Base-by-base conservation (phyloP, 345 rosid species). In the Moricandia moricandioides region DNA sequence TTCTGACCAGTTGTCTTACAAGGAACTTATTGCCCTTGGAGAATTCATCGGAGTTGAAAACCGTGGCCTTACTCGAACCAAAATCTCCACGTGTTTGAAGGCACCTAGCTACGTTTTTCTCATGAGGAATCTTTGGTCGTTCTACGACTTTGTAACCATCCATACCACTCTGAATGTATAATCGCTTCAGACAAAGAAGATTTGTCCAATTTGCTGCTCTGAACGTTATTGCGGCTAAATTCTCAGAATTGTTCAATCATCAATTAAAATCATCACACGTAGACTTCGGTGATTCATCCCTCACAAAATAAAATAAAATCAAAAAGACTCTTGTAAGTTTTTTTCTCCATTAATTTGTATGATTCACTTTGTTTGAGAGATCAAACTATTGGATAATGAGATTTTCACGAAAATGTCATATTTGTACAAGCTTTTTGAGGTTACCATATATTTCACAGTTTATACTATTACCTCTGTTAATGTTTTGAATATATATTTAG, bases 171-270 rank as follows among this genome's bases (percentile, higher is more conserved):
- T 4, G 86, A 84, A 0, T 93, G 98, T 31, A 84, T 93, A 34
- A 82, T 63, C 65, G 95, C 93, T 90, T 57, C 86, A 84, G 57
- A 65, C 86, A 2, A 89, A 82, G 75, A 90, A 76, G 87, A 79
- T 74, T 58, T 93, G 97, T 79, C 98, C 97, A 16, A 86, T 93
- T 18, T 93, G 98, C 65, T 74, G 69, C 75, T 37, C 74, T 55
- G 89, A 90, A 78, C 89, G 86, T 14, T 60, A 81, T 62, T 0
- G 11, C 1, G 26, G 55, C 17, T 68, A 21, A 67, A 61, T 6
- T 33, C 0, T 74, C 18, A 12, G 5, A 27, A 16, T 30, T 11
- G 35, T 33, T 40, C 4, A 21, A 13, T 45, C 8, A 3, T 29
- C 40, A 6, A 43, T 21, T 51, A 26, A 70, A 29, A 4, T 29